These are phyloP conservation scores for Coprinellus micaceus DNA, from an alignment of 768 basidiomycete genomes.

Conservation along the genomic window DNA sequence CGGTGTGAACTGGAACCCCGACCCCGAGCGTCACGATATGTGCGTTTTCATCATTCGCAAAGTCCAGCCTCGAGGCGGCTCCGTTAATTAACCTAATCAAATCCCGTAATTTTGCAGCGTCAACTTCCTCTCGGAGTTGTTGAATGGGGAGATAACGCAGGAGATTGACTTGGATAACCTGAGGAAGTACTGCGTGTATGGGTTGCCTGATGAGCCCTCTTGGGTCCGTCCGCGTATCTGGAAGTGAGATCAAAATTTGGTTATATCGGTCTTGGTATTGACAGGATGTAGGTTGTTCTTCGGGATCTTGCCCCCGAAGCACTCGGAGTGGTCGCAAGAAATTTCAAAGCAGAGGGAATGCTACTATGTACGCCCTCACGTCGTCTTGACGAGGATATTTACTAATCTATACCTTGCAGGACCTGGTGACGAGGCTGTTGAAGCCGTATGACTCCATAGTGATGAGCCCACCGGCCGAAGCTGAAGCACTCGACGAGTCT, in stretches of 20 bases:
- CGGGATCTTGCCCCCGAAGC: conserved; percentile 55
- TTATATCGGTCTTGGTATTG: not conserved
- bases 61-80: conserved; percentile 18
- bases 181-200: conserved; percentile 55
- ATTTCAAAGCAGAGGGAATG: conserved; percentile 57
- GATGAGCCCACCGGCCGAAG: conserved; percentile 35
- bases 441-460: conserved; percentile 47
- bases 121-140: conserved; percentile 53
- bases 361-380: conserved; percentile 58
- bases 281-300: conserved; percentile 51
- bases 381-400: not conserved
- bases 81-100: not conserved
- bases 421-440: conserved; percentile 63
- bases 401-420: conserved; percentile 35
- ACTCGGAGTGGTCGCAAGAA: conserved; percentile 57
- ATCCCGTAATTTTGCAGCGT: conserved; percentile 38
- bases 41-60: conserved; percentile 20
- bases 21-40: conserved; percentile 60
- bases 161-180: conserved; percentile 55
- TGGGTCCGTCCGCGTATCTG: conserved; percentile 77
- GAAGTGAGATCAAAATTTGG: conserved; percentile 48
- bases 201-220: conserved; percentile 68
- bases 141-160: conserved; percentile 47
- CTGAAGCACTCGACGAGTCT: conserved; percentile 28
- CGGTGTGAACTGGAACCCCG: conserved; percentile 59